phyloP scores from a whole-genome alignment of 345 rosid species.

The Draba incana region DNA sequence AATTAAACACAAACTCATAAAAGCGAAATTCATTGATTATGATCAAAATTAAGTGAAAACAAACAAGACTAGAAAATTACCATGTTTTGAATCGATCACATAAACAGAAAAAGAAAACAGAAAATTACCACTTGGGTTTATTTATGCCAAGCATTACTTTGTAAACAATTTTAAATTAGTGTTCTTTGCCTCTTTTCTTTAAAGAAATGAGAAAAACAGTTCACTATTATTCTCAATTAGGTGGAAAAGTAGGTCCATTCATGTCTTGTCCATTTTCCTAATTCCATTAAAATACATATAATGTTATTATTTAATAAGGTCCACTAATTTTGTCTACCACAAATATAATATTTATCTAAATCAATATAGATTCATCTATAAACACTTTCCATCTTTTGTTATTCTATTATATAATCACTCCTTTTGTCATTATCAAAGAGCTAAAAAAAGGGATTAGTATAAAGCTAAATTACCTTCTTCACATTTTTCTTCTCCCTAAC shows the following conservation, averaged over 20 bases:
- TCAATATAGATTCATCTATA: constrained; percentile 12
- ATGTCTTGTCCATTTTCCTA: constrained; percentile 40
- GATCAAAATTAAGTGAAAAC: not conserved
- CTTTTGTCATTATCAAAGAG: constrained; percentile 26
- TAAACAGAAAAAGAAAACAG: not conserved
- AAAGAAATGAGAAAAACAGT: constrained; percentile 19
- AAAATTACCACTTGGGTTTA: constrained; percentile 20
- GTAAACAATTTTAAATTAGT: constrained; percentile 15
- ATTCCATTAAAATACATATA: constrained; percentile 17
- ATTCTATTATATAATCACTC: not conserved
- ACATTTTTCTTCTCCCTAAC: constrained; percentile 77
- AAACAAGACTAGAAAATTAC: not conserved
- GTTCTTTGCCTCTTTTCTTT: constrained; percentile 19
- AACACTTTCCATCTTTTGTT: constrained; percentile 30
- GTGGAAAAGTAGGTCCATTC: constrained; percentile 43
- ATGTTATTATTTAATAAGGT: constrained; percentile 28
- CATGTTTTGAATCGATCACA: not conserved
- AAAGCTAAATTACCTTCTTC: constrained; percentile 55
- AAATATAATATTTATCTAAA: constrained; percentile 20
- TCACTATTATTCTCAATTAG: constrained; percentile 41
- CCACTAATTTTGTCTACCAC: constrained; percentile 40
- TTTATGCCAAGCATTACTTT: constrained; percentile 8
- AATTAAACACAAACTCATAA: not conserved
- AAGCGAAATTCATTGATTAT: no score
- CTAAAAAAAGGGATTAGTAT: constrained; percentile 11